These are phyloP conservation scores for Arthrocladium fulminans DNA, from an alignment of 2,329 filamentous ascomycete genomes.

Conservation along the genomic window DNA sequence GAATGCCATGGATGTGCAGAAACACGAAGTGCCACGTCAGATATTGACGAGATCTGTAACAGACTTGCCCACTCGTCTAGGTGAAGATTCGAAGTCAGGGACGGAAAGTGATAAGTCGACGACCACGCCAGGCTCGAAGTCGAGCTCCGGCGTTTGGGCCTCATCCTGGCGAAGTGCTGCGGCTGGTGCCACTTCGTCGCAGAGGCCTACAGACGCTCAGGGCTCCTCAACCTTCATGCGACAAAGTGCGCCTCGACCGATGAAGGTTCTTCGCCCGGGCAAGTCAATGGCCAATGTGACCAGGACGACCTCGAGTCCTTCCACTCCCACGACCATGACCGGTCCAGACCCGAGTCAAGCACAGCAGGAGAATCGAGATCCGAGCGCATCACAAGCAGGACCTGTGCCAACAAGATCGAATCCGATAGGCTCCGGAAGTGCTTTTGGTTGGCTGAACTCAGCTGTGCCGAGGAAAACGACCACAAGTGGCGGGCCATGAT, in stretches of 20 bases:
- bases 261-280: slow-evolving; percentile 87
- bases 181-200: slow-evolving; percentile 8
- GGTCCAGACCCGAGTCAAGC: slow-evolving; percentile 15
- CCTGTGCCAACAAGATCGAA: slow-evolving; percentile 49
- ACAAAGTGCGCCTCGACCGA: slow-evolving; percentile 47
- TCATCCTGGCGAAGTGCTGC: slow-evolving; percentile 21
- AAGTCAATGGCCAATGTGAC: slow-evolving; percentile 44
- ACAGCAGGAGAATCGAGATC: slow-evolving; percentile 8
- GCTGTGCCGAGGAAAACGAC: slow-evolving; percentile 24
- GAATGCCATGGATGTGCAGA: background rate
- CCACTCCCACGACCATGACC: slow-evolving; percentile 13
- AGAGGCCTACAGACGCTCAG: slow-evolving; percentile 13
- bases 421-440: slow-evolving; percentile 82
- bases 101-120: slow-evolving; percentile 26
- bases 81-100: slow-evolving; percentile 24
- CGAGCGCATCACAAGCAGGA: slow-evolving; percentile 1
- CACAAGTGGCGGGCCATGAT: slow-evolving; percentile 13
- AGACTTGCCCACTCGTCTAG: background rate
- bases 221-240: slow-evolving; percentile 18
- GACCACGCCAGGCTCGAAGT: slow-evolving; percentile 20
- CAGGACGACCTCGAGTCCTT: slow-evolving; percentile 29
- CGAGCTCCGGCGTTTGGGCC: slow-evolving; percentile 21
- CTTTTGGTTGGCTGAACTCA: slow-evolving; percentile 81
- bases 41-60: background rate
- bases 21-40: background rate